phyloP scores from a whole-genome alignment of 352 stramenopile species.

The Phytophthora pistaciae region DNA sequence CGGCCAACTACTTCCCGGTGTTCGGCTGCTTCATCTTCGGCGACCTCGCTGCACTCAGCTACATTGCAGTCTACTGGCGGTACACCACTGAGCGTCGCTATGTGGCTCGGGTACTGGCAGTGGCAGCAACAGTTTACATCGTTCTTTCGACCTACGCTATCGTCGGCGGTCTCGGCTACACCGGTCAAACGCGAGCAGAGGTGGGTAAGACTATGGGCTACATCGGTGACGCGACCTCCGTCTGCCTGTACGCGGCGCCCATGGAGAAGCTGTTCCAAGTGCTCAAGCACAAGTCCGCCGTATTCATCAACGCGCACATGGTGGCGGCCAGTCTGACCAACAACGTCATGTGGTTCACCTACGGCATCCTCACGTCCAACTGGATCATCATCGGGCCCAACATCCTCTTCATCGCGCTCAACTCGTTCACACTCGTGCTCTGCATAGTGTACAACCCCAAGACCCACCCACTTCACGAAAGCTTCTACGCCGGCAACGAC shows the following conservation, averaged over 20 bases:
- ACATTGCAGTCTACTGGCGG: conserved; percentile 57
- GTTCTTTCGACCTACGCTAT: conserved; percentile 46
- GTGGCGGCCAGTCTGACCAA: conserved; percentile 49
- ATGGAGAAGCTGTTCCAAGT: conserved; percentile 58
- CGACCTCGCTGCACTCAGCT: conserved; percentile 37
- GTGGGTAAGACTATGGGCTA: conserved; percentile 35
- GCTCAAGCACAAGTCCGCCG: conserved; percentile 46
- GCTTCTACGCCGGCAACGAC: conserved; percentile 18
- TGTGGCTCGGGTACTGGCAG: conserved; percentile 31
- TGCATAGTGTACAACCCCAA: conserved; percentile 37
- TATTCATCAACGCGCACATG: conserved; percentile 56
- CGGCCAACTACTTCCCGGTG: conserved; percentile 51
- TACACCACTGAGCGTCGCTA: conserved; percentile 40
- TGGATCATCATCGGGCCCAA: conserved; percentile 44
- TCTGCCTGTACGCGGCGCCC: conserved; percentile 47
- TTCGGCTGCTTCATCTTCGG: conserved; percentile 46
- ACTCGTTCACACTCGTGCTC: conserved; percentile 33
- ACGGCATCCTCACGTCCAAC: conserved; percentile 39
- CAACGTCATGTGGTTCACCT: conserved; percentile 59
- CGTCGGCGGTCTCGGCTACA: conserved; percentile 37
- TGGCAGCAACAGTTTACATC: conserved; percentile 16
- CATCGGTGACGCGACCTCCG: conserved; percentile 31
- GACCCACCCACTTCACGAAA: conserved; percentile 24
- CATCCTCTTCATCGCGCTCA: conserved; percentile 35
- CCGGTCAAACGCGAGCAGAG: conserved; percentile 30